Base-by-base conservation (phyloP, 192 early-diverging fungal species). In the Dimargaris xerosporica region DNA sequence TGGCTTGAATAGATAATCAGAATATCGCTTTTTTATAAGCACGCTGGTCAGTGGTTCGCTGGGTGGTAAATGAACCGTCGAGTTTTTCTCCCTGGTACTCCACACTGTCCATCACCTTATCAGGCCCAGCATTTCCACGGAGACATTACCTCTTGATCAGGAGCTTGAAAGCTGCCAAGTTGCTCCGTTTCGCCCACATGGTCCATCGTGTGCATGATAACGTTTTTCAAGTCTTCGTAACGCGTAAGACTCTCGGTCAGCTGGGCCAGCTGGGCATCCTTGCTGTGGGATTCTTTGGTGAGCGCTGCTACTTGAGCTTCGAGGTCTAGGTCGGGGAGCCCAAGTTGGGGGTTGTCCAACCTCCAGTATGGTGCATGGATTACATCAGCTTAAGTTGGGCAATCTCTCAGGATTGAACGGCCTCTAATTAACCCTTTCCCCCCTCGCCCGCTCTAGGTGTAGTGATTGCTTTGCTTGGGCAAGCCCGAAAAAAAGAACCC, bases 181-280 rank as follows among this genome's bases (percentile, higher is more conserved):
- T n/a, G 31, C 34, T 39, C 54, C 1, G 28, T n/a, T n/a, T 56
- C 54, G 23, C 29, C 54, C 6, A 39, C 54, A 31, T 56, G 54
- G 29, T 56, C 34, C 34, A 56, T 39, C 54, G 58, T 60, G 26
- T 60, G 58, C 43, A 60, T 44, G 42, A 60, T 60, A n/a, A 60
- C 58, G 43, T 44, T 60, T 43, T 60, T 60, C 16, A 60, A 39
- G 39, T 60, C 58, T 39, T 60, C 34, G 41, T 60, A 60, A 5
- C 58, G 58, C n/a, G 41, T 41, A 30, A 60, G 26, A 17, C 30
- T 56, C 15, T 56, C 34, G 7, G 54, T 31, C 19, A 56, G 11
- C 6, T 56, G 54, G 54, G 17, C 29, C 30, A 56, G 7, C 29
- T 34, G 25, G 30, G 46, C 46, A 12, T 47, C 46, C 30, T 34